phyloP scores from a whole-genome alignment of 2,329 filamentous ascomycete species.

The Amauroascus niger region DNA sequence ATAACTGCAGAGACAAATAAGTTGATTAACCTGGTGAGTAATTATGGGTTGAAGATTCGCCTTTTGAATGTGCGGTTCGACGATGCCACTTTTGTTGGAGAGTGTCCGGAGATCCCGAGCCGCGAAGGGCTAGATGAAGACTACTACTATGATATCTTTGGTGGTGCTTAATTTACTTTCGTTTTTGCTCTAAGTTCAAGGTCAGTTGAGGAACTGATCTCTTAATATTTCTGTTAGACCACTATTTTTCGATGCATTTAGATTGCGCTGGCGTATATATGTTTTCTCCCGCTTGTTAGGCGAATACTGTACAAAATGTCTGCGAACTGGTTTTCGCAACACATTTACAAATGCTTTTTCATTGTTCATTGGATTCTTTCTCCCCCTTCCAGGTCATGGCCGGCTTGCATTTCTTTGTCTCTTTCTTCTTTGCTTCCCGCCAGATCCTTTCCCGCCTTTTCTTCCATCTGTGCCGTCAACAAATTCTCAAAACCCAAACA shows the following conservation, averaged over 20 bases:
- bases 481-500: constrained; percentile 26
- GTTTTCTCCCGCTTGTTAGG: background rate
- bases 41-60: constrained; percentile 87
- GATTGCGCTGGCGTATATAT: background rate
- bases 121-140: constrained; percentile 81
- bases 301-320: background rate
- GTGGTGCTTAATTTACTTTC: constrained; percentile 24
- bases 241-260: background rate
- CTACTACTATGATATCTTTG: constrained; percentile 77
- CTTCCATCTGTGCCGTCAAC: constrained; percentile 14
- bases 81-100: constrained; percentile 59
- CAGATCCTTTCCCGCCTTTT: constrained; percentile 20
- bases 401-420: constrained; percentile 27
- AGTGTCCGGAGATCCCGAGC: constrained; percentile 66
- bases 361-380: constrained; percentile 19
- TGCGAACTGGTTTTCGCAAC: background rate
- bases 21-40: constrained; percentile 70
- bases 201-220: background rate
- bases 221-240: constrained; percentile 2
- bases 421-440: constrained; percentile 20
- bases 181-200: no score
- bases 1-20: constrained; percentile 96
- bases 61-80: constrained; percentile 86
- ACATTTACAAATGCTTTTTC: background rate
- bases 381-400: constrained; percentile 30